Evolutionary conservation across 148 eudicot genomes (phyloP).

Genomic region (Silene uniflora): DNA sequence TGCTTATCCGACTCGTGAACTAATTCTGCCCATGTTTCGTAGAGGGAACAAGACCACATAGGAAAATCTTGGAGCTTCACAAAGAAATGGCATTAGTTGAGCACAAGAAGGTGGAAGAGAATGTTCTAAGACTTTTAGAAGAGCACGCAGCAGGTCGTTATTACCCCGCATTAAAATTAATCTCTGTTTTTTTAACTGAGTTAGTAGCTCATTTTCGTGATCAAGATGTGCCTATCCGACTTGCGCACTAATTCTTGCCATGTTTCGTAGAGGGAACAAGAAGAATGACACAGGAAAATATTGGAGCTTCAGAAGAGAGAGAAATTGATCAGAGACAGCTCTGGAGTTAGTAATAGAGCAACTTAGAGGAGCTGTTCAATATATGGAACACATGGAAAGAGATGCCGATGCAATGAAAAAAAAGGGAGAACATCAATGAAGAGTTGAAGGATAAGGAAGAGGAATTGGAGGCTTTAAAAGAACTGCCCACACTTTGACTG

Average conservation of each 20-base stretch:
- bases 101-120: too few relatives aligned
- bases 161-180: background rate
- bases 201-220: too few relatives aligned
- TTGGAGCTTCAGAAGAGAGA: conserved; percentile 54
- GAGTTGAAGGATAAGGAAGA: conserved; percentile 61
- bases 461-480: conserved; percentile 46
- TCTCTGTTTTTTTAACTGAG: background rate
- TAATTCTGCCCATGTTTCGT: too few relatives aligned
- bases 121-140: conserved; percentile 54
- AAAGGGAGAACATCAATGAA: conserved; percentile 38
- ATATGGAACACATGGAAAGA: conserved; percentile 49
- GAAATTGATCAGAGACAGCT: conserved; percentile 74
- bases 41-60: too few relatives aligned
- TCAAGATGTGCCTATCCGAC: too few relatives aligned
- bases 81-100: too few relatives aligned
- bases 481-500: conserved; percentile 43
- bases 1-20: too few relatives aligned
- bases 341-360: conserved; percentile 63
- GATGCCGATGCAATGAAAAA: conserved; percentile 41
- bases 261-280: conserved; percentile 48
- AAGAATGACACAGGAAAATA: conserved; percentile 50
- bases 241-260: background rate
- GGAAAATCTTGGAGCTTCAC: too few relatives aligned
- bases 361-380: conserved; percentile 56
- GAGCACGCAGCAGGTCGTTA: conserved; percentile 69